phyloP scores from a whole-genome alignment of 768 basidiomycete species.

The Phlebiopsis gigantea region DNA sequence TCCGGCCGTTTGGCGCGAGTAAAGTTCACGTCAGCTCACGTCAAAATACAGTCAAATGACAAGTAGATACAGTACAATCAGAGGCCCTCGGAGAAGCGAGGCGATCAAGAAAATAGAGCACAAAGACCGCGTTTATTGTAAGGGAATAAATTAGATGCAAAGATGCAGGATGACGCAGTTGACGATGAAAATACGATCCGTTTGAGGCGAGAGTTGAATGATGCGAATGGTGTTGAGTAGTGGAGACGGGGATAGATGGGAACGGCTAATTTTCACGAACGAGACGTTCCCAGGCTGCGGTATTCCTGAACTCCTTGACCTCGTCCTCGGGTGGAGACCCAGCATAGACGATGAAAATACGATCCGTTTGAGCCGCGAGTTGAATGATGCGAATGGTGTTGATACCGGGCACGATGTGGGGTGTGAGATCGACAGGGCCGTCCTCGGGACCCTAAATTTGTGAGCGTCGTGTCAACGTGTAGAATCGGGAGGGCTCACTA shows the following conservation, averaged over 20 bases:
- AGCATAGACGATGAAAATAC: conserved; percentile 20
- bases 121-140: neutral
- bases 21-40: neutral
- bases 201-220: conserved; percentile 17
- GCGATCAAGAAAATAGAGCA: neutral
- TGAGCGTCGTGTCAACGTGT: neutral
- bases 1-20: neutral
- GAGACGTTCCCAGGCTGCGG: neutral
- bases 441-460: conserved; percentile 9
- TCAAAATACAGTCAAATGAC: too few relatives aligned
- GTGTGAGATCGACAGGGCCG: conserved; percentile 19
- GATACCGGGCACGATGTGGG: conserved; percentile 13
- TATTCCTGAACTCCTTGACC: neutral
- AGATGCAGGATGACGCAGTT: too few relatives aligned
- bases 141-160: neutral
- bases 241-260: neutral
- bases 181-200: conserved; percentile 17
- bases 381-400: conserved; percentile 19
- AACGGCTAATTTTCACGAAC: neutral
- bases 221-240: conserved; percentile 12
- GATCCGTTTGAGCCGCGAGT: conserved; percentile 17
- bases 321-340: conserved; percentile 13
- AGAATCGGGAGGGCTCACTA: neutral
- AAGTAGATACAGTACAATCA: neutral
- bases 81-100: neutral